Evolutionary conservation across 768 basidiomycete species (phyloP).

Genomic region (Mycena capillaripes): DNA sequence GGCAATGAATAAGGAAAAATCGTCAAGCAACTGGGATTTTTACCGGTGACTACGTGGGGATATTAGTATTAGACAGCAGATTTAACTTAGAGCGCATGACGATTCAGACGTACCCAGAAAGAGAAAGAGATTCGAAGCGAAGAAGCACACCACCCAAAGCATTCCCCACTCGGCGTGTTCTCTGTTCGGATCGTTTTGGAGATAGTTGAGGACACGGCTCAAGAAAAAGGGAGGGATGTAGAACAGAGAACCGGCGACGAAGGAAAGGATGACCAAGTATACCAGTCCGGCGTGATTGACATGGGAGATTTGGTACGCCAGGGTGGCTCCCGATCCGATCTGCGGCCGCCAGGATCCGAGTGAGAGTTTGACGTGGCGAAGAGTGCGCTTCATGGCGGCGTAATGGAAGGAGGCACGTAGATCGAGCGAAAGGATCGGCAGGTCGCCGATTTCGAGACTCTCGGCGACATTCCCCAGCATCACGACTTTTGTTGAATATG

Average conservation of each 20-base stretch:
- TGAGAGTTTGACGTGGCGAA: conserved; percentile 63
- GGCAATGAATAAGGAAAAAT: too few species aligned
- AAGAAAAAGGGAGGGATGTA: conserved; percentile 74
- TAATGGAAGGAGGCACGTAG: conserved; percentile 80
- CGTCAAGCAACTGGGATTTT: too few species aligned
- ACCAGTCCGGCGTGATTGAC: conserved; percentile 62
- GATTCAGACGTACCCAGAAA: conserved; percentile 54
- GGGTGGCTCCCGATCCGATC: conserved; percentile 71
- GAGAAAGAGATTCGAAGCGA: background rate
- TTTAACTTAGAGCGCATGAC: too few species aligned
- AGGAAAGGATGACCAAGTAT: conserved; percentile 62
- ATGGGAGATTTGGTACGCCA: conserved; percentile 72
- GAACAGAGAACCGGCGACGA: conserved; percentile 69
- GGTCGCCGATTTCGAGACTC: conserved; percentile 87
- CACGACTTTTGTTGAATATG: conserved; percentile 89
- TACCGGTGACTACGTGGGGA: too few species aligned
- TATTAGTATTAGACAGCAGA: too few species aligned
- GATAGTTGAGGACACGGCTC: conserved; percentile 59
- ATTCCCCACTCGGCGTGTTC: conserved; percentile 72
- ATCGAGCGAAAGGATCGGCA: conserved; percentile 82
- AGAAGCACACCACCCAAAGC: conserved; percentile 56
- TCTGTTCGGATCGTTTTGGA: conserved; percentile 69
- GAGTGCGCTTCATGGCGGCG: conserved; percentile 67
- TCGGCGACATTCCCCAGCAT: conserved; percentile 82
- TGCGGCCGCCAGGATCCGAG: conserved; percentile 64